Evolutionary conservation across 257 asterid genomes (phyloP), one percentile per base, ranked within the genome.

Genomic region (Marsdenia floribunda): DNA sequence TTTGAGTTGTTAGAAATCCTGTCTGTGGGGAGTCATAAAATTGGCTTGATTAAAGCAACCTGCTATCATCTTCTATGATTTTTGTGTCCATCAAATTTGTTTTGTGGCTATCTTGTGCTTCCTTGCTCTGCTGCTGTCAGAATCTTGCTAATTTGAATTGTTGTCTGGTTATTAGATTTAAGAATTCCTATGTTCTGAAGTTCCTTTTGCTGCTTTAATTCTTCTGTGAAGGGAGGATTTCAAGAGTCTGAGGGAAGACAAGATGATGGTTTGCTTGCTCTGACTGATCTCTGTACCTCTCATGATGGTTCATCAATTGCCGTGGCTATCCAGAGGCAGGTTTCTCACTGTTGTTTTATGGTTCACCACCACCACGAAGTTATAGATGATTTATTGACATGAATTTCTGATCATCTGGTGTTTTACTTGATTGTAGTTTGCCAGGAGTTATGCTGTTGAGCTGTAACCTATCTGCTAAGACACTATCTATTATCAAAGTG

Each of bases 301-400:
- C 80, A 83, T 64, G 89, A 86, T 83, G 91, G 97, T 64, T 86
- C 96, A 9, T 68, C 89, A 52, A 71, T 92, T 70, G 97, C 92
- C 42, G 99, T 87, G 40, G 91, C 96, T 68, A 77, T 90, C 73
- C 97, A 95, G 84, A 86, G 93, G 99, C 72, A 82, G 75, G 75
- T 57, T 70, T 77, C 77, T 75, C 71, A 3, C 68, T 58, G 26
- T 66, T 75, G 70, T 76, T 35, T 19, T 18, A 16, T 69, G 55
- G 47, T 55, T 55, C n/a, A 53, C 54, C 78, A 52, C 29, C 73
- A 29, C 33, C 15, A 8, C 11, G 24, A 49, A 37, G 49, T 49
- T 76, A 69, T 53, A 42, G 10, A 54, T 4, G 40, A 49, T 47
- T 42, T 42, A 3, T 60, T 65, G 52, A 71, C 71, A 14, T 67